phyloP scores from a whole-genome alignment of 2,329 filamentous ascomycete species.

The Colletotrichum filicis region DNA sequence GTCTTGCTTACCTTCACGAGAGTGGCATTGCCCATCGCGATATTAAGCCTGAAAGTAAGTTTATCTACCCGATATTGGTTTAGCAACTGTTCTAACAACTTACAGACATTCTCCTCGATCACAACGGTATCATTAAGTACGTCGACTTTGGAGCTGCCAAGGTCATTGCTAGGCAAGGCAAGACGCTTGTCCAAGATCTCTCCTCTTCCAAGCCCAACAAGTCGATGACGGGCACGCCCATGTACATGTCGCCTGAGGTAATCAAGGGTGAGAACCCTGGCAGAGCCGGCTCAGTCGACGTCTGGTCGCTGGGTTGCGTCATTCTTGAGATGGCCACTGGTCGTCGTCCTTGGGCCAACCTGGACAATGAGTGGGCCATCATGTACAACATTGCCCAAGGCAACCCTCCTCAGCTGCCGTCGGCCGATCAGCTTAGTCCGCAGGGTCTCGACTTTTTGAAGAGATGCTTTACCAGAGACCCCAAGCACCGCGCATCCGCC shows the following conservation, averaged over 20 bases:
- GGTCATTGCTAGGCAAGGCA: slow-evolving; percentile 92
- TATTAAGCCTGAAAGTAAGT: slow-evolving; percentile 95
- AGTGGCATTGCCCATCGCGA: slow-evolving; percentile 93
- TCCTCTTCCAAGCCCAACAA: slow-evolving; percentile 76
- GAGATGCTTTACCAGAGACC: slow-evolving; percentile 88
- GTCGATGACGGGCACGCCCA: slow-evolving; percentile 96
- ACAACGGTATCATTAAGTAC: slow-evolving; percentile 98
- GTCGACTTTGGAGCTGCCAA: slow-evolving; percentile 99
- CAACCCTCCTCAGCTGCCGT: slow-evolving; percentile 88
- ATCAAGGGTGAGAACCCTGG: slow-evolving; percentile 89
- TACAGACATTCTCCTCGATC: slow-evolving; percentile 90
- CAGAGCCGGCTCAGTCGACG: slow-evolving; percentile 87
- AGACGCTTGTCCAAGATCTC: slow-evolving; percentile 79
- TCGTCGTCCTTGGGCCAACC: slow-evolving; percentile 89
- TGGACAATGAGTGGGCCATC: slow-evolving; percentile 99
- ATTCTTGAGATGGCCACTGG: slow-evolving; percentile 98
- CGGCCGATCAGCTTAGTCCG: slow-evolving; percentile 83
- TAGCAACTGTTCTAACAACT: slow-evolving; percentile 33
- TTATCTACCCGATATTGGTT: neutral
- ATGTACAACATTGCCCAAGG: slow-evolving; percentile 99
- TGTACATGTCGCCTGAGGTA: slow-evolving; percentile 99
- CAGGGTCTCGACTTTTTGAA: slow-evolving; percentile 89
- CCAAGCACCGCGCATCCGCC: slow-evolving; percentile 80
- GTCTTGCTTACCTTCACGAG: slow-evolving; percentile 92
- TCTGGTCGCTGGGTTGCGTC: slow-evolving; percentile 97